Evolutionary conservation across 1,284 basidiomycete species (phyloP), one percentile per base, ranked within the genome.

Genomic region (Puccinia sorghi): DNA sequence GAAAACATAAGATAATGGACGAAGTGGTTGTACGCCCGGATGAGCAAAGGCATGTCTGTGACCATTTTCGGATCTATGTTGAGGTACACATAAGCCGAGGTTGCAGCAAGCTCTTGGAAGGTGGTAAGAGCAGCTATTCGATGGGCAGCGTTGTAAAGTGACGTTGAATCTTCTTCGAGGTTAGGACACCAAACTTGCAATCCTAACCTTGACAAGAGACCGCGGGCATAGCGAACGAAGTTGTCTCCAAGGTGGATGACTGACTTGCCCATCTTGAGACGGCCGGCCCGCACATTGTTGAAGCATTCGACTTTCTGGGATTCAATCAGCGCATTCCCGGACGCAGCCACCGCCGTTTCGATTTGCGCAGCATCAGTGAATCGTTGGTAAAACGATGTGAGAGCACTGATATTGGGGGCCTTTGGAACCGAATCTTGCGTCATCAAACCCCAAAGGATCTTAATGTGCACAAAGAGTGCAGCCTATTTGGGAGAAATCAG

Each of bases 391-490:
- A 76, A 76, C 8, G 17, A 25, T 25, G 67, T 48, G 8, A 76
- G 57, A 20, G 32, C 46, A 15, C 61, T 63, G 9, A 64, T 22
- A 5, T 76, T 39, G 37, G 64, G 57, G 48, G 64, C 37, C 57
- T n/a, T 3, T 15, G 74, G 74, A 25, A 76, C 74, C 5, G 52
- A 76, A 17, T 76, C 37, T n/a, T 66, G 59, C 64, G 66, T 76
- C 43, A 76, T 4, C 12, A 76, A 43, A 32, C 63, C 46, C 73
- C 73, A 76, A 8, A 76, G 27, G 13, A 76, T 63, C 52, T 41
- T 61, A 50, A 76, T 76, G 54, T 76, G 74, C 3, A 76, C 63
- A 54, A 66, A 48, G 20, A 76, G 69, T 6, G 74, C 74, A 57
- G 46, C 17, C 74, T 76, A 46, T n/a, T n/a, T n/a, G n/a, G 15